Evolutionary conservation across 2,329 filamentous ascomycete genomes (phyloP).

Genomic region (Penicillium sp.): DNA sequence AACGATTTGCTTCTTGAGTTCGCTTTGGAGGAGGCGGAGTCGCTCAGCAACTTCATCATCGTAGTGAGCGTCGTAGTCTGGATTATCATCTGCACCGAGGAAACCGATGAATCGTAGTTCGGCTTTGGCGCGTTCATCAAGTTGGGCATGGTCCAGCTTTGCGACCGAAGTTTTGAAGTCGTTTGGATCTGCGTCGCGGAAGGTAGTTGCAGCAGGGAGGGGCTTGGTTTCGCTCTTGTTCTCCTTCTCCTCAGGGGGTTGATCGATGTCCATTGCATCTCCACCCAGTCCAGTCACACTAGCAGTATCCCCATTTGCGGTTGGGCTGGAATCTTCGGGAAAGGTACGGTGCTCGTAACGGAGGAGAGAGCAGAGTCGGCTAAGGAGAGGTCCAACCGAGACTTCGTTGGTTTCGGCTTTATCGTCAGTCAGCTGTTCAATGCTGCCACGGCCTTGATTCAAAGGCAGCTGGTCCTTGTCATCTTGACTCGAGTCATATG

Average conservation of each 20-base stretch:
- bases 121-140: conserved; percentile 87
- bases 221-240: conserved; percentile 37
- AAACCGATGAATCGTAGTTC: conserved; percentile 91
- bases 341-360: conserved; percentile 64
- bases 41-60: conserved; percentile 94
- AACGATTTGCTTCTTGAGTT: conserved; percentile 78
- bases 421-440: conserved; percentile 83
- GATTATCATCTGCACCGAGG: conserved; percentile 65
- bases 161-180: conserved; percentile 76
- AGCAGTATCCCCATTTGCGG: conserved; percentile 45
- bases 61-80: conserved; percentile 83
- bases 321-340: conserved; percentile 54
- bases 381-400: conserved; percentile 81
- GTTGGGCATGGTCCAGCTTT: conserved; percentile 77
- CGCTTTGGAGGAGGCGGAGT: conserved; percentile 77
- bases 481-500: conserved; percentile 64
- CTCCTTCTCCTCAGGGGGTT: conserved; percentile 48
- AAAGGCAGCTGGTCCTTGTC: conserved; percentile 66
- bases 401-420: conserved; percentile 85
- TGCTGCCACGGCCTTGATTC: conserved; percentile 79
- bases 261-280: conserved; percentile 50
- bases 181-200: conserved; percentile 73
- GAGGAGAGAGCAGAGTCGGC: conserved; percentile 75
- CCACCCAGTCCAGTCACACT: conserved; percentile 39
- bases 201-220: conserved; percentile 69